These are phyloP conservation scores for Veloporphyrellus conicus DNA, from an alignment of 1,284 basidiomycete species.

Conservation along the genomic window DNA sequence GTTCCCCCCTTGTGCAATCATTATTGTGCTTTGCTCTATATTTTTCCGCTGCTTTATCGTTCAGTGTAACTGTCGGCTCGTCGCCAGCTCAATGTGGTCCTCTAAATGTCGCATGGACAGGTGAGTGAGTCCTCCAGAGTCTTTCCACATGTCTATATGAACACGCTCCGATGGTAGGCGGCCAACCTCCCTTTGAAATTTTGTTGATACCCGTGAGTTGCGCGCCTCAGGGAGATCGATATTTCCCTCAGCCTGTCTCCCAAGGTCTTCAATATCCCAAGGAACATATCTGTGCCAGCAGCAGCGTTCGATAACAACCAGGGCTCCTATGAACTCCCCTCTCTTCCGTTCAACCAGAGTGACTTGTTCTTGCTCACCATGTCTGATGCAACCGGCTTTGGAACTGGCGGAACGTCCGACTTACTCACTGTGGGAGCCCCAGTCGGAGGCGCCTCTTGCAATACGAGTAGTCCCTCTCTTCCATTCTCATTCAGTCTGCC, in stretches of 20 bases:
- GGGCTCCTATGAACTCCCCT: constrained; percentile 49
- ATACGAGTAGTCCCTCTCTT: constrained; percentile 41
- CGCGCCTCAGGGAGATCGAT: neutral
- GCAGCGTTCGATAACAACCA: constrained; percentile 50
- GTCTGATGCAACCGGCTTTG: constrained; percentile 70
- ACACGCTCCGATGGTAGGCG: constrained; percentile 43
- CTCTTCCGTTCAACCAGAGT: constrained; percentile 42
- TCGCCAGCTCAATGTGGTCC: constrained; percentile 57
- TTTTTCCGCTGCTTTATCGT: constrained; percentile 37
- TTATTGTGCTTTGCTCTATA: constrained; percentile 24
- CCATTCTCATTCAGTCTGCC: constrained; percentile 51
- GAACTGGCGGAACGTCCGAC: constrained; percentile 54
- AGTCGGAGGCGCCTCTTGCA: constrained; percentile 46
- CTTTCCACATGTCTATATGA: constrained; percentile 1
- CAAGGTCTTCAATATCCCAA: constrained; percentile 35
- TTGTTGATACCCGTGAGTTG: constrained; percentile 56
- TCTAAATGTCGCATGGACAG: constrained; percentile 58
- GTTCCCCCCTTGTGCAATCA: constrained; percentile 10
- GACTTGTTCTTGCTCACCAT: constrained; percentile 56
- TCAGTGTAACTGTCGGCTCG: constrained; percentile 47
- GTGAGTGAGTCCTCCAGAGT: constrained; percentile 36
- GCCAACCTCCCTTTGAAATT: constrained; percentile 57
- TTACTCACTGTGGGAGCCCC: constrained; percentile 50
- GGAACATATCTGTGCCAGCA: constrained; percentile 54
- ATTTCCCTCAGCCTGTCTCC: constrained; percentile 8